Percentiles rank a stretch among this genome's conserved stretches.
These are phyloP conservation scores for Ananas comosus DNA, from an alignment of 176 grass and related monocot species.

Conservation along the genomic window DNA sequence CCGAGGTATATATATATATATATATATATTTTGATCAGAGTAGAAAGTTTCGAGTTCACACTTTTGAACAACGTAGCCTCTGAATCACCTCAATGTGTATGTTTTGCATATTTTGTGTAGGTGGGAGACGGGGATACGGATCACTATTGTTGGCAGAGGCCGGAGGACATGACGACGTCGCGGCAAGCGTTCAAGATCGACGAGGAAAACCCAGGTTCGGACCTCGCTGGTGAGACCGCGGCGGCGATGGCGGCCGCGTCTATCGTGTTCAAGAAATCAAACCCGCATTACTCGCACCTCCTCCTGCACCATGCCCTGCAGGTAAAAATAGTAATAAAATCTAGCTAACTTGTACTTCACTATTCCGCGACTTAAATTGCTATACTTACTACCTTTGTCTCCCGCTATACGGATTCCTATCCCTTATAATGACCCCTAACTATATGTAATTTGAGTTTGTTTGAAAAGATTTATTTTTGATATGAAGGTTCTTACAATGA, in stretches of 20 bases:
- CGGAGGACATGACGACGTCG: slow-evolving; percentile 94
- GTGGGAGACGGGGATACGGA: slow-evolving; percentile 88
- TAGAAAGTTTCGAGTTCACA: no score
- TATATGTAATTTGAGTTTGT: not conserved
- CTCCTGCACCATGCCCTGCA: slow-evolving; percentile 72
- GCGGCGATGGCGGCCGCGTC: slow-evolving; percentile 75
- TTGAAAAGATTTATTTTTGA: no score
- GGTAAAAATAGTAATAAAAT: slow-evolving; percentile 17
- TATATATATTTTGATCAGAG: no score
- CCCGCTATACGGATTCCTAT: no score
- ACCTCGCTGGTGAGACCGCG: slow-evolving; percentile 79
- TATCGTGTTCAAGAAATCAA: slow-evolving; percentile 56
- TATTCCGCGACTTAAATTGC: no score
- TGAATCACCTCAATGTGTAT: not conserved
- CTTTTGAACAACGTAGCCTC: not conserved
- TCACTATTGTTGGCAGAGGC: slow-evolving; percentile 95
- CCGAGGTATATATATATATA: slow-evolving; percentile 35
- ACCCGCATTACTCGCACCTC: slow-evolving; percentile 63
- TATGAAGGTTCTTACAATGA: no score
- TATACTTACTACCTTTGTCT: no score
- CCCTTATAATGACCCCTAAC: no score
- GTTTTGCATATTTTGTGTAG: slow-evolving; percentile 18
- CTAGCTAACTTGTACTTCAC: not conserved
- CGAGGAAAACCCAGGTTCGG: slow-evolving; percentile 62
- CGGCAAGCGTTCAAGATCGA: slow-evolving; percentile 81